Conservation (phyloP, 208 protist species). For the Herpetomonas tarakana region DNA sequence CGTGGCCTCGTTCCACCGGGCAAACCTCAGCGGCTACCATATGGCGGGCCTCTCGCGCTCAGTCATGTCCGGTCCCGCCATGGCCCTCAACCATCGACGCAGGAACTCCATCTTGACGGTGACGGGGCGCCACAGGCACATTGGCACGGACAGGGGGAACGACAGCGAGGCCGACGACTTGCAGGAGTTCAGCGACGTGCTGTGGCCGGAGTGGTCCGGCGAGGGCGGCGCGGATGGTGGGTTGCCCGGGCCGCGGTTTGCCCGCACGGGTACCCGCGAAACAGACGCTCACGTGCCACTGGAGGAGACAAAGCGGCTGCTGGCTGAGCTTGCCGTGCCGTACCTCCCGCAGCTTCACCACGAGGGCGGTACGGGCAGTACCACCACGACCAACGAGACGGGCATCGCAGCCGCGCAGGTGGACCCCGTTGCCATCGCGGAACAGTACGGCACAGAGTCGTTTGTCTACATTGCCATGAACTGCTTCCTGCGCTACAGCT, state of each 20-base stretch:
- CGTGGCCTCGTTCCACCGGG: too few relatives aligned
- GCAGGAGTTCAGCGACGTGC: slow-evolving; percentile 1
- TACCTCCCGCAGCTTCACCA: slow-evolving; percentile 36
- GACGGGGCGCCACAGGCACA: slow-evolving; percentile 21
- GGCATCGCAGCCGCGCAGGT: neutral
- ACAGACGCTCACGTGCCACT: slow-evolving; percentile 27
- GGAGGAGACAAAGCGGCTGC: slow-evolving; percentile 22
- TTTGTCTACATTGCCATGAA: slow-evolving; percentile 57
- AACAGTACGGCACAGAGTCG: slow-evolving; percentile 11
- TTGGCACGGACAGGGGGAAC: slow-evolving; percentile 21
- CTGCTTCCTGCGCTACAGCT: slow-evolving; percentile 59
- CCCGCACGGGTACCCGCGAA: slow-evolving; percentile 39
- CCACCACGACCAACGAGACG: neutral
- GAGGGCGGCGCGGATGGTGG: too few relatives aligned
- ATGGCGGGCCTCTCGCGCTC: neutral
- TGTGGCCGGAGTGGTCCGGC: too few relatives aligned
- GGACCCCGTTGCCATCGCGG: slow-evolving; percentile 9
- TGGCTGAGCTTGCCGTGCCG: slow-evolving; percentile 32
- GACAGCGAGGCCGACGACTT: slow-evolving; percentile 19
- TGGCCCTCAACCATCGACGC: neutral
- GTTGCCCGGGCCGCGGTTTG: slow-evolving; percentile 33
- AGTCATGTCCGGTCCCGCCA: neutral
- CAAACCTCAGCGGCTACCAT: too few relatives aligned
- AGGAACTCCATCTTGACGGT: slow-evolving; percentile 26
- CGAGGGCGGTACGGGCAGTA: neutral